phyloP scores from a whole-genome alignment of 768 basidiomycete species.

The Panaeolus papilionaceus region DNA sequence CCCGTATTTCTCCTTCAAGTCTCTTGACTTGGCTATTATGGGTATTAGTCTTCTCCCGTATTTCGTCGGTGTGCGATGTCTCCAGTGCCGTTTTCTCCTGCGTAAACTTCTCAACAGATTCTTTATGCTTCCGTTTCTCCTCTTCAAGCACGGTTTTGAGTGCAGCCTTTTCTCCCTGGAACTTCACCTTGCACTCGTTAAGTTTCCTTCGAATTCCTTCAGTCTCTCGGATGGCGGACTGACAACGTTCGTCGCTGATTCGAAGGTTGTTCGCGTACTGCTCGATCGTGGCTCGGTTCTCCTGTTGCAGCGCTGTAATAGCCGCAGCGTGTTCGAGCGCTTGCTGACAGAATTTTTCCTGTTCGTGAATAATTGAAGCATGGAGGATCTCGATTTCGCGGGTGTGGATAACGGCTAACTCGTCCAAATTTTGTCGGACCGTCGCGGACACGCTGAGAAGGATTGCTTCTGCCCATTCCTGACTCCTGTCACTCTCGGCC shows the following conservation, averaged over 20 bases:
- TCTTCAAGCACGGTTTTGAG: background rate
- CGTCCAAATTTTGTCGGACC: background rate
- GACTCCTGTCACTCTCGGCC: background rate
- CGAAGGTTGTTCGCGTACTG: background rate
- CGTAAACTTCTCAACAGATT: background rate
- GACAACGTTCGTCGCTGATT: background rate
- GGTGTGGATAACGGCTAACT: background rate
- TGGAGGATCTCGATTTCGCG: background rate
- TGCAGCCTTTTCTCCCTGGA: background rate
- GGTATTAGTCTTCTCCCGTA: background rate
- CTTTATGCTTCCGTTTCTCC: background rate
- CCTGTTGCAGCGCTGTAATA: background rate
- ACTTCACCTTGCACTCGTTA: background rate
- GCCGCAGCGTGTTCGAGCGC: background rate
- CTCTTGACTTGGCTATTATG: background rate
- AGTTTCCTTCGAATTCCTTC: background rate
- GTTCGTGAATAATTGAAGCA: background rate
- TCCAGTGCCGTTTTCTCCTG: background rate
- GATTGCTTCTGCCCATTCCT: background rate
- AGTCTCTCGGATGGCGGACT: background rate
- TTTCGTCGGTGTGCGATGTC: background rate
- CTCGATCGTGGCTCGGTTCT: background rate
- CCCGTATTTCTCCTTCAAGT: background rate
- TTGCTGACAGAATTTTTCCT: background rate
- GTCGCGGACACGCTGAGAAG: background rate